Evolutionary conservation across 371 early-diverging fungal species (phyloP).

Genomic region (Mucor velutinosus): DNA sequence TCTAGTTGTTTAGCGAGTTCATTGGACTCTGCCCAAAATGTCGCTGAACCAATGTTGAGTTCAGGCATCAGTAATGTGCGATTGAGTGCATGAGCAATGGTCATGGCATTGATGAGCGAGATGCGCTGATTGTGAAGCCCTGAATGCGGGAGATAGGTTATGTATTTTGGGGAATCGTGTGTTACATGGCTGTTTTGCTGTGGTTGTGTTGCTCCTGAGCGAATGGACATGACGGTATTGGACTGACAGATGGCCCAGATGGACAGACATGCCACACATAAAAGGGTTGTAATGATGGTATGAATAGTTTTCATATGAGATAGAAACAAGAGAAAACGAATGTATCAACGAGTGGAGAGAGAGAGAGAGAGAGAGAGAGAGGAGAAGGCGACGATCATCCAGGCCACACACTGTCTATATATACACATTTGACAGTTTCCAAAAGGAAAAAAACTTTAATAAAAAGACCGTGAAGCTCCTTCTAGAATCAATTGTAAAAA

Average conservation of each 20-base stretch:
- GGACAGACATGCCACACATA: not conserved
- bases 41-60: constrained; percentile 40
- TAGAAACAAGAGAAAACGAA: not conserved
- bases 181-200: not conserved
- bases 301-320: not conserved
- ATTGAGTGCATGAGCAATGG: constrained; percentile 57
- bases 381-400: too few species aligned
- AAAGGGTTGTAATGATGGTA: not conserved
- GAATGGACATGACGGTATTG: not conserved
- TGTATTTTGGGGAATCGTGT: constrained; percentile 24
- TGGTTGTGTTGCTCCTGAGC: not conserved
- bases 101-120: constrained; percentile 55
- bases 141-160: constrained; percentile 63
- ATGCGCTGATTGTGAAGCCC: constrained; percentile 65
- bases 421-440: not conserved
- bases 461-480: not conserved
- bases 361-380: too few species aligned
- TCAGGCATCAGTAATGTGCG: constrained; percentile 59
- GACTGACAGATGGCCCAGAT: not conserved
- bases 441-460: not conserved
- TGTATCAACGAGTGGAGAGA: too few species aligned
- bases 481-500: not conserved
- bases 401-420: not conserved
- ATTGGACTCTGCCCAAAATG: constrained; percentile 32
- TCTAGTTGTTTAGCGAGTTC: not conserved